Evolutionary conservation across 805 yeast species (phyloP).

Genomic region (Sugiyamaella smithiae): DNA sequence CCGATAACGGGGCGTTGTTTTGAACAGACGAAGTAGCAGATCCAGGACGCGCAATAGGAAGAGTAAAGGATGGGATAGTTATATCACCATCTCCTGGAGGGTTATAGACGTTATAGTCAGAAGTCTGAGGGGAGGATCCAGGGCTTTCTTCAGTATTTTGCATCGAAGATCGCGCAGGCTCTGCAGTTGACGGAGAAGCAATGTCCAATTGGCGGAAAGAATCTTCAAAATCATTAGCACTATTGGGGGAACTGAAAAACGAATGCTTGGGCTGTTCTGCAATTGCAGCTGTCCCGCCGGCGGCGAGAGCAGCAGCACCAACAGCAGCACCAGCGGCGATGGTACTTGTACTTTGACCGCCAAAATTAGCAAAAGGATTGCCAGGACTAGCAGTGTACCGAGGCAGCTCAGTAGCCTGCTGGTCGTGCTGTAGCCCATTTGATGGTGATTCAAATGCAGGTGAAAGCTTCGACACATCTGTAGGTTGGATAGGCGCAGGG

Average conservation of each 20-base stretch:
- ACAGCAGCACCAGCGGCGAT: constrained; percentile 20
- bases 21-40: constrained; percentile 88
- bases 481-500: not conserved
- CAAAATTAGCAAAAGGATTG: constrained; percentile 3
- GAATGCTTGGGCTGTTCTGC: not conserved
- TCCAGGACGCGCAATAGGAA: constrained; percentile 59
- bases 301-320: constrained; percentile 27
- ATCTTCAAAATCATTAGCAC: constrained; percentile 25
- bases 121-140: constrained; percentile 30
- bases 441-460: not conserved
- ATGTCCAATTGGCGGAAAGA: constrained; percentile 24
- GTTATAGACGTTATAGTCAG: constrained; percentile 24
- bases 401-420: not conserved
- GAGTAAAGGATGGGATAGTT: constrained; percentile 37
- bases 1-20: constrained; percentile 88
- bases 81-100: constrained; percentile 13
- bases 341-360: not conserved
- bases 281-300: constrained; percentile 27
- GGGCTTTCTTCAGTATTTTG: constrained; percentile 24
- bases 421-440: not conserved
- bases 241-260: constrained; percentile 3
- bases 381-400: not conserved
- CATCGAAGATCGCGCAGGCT: constrained; percentile 25
- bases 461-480: not conserved
- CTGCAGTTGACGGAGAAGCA: constrained; percentile 29